Base-by-base conservation (phyloP, 2,329 filamentous ascomycete species). In the Tolypocladium nubicola region DNA sequence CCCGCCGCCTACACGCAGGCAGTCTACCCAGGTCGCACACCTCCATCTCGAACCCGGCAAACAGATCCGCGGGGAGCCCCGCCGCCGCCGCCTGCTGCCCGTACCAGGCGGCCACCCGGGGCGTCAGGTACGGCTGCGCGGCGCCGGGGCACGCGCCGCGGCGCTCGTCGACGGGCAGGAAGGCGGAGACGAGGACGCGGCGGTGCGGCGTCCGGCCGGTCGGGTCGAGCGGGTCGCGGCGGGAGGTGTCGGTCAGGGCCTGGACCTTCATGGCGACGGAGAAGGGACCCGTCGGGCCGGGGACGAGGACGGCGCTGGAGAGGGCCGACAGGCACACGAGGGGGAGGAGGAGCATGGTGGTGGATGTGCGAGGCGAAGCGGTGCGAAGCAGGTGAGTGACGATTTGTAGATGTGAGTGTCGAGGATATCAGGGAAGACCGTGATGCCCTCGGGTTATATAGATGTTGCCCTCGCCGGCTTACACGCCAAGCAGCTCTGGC, bases 101-200 rank as follows among this genome's bases (percentile, higher is more conserved):
- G 33, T 73, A 72, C 0, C 53, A 59, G 4, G 63, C 60, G 0
- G 71, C 70, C 0, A 71, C 68, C 0, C 59, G 59, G 0, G 70
- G 68, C 0, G 70, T 66, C 71, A 73, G 73, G 61, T 73, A 73
- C 1, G 69, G 61, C 0, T 66, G 57, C 0, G 23, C 58, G 16
- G 60, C 30, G 4, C 35, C 52, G 1, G 55, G 56, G 41, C 69
- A 73, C 1, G 61, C 23, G 43, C 43, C 43, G 43, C 23, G 43
- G 23, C 21, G 60, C 1, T 58, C 33, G 5, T 67, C 61, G 4
- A 72, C 57, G 0, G 71, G 71, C 21, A 70, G 61, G 50, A 69
- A 73, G 4, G 69, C 57, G 0, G 71, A 73, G 1, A 64, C 58
- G 4, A 71, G 55, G 1, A 73, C 53, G 9, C 63, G 66, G 1